Base-by-base conservation (phyloP, 2,329 filamentous ascomycete species). In the Diplodia intermedia region DNA sequence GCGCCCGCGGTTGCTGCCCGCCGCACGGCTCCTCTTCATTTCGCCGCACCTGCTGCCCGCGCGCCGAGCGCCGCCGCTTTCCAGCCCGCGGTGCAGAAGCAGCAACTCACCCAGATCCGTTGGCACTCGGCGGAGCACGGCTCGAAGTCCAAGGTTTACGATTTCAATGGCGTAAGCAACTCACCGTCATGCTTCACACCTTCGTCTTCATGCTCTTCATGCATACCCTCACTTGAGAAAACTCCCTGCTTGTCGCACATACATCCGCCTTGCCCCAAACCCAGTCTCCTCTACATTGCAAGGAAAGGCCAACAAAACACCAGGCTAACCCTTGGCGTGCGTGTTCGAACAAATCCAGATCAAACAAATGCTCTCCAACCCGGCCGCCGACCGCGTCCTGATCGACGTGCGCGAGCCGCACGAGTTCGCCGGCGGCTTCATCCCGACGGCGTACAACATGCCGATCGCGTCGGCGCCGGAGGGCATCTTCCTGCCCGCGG, bases 401-500 rank as follows among this genome's bases (percentile, higher is more conserved):
- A 68, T 65, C 60, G 91, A 94, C 79, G 86, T 90, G 65, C 91
- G 92, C 77, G 91, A 94, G 77, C 90, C 90, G 1, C 73, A 74
- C 70, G 92, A 95, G 77, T 86, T 91, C 69, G 73, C 79, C 62
- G 77, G 82, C 7, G 91, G 91, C 71, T 86, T 82, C 70, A 97
- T 99, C 75, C 95, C 95, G 0, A 86, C 86, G 55, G 89, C 93
- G 0, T 82, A 94, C 74, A 94, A 94, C 82, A 87, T 99, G 60
- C 94, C 95, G 62, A 85, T 98, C 70, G 86, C 85, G 8, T 90
- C 89, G 6, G 85, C 89, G 52, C 89, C 93, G 0, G 93, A 97
- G 78, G 90, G 90, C 69, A 89, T 96, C 74, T 90, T 93, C 78
- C 85, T 97, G 8, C 78, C 84, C 0, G 83, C 85, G 0, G 90